A percentile compares a stretch with the other conserved stretches of the same genome.
These are phyloP conservation scores for Zea luxurians DNA, from an alignment of 176 grass and related monocot species.

Conservation along the genomic window DNA sequence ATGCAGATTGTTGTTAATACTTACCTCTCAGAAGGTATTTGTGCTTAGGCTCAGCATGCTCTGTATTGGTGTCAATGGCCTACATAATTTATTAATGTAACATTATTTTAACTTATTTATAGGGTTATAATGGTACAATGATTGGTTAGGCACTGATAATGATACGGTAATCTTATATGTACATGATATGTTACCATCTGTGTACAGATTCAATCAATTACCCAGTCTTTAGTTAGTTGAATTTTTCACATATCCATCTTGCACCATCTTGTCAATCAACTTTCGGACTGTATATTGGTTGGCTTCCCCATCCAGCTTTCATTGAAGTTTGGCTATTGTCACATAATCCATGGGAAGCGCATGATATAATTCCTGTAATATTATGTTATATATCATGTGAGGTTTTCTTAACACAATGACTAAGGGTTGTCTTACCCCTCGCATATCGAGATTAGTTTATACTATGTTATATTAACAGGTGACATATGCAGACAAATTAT, in stretches of 20 bases:
- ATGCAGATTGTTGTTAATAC: background rate
- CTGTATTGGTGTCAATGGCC: slow-evolving; percentile 55
- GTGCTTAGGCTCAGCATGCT: slow-evolving; percentile 49
- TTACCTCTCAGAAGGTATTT: slow-evolving; percentile 46
- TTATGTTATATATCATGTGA: too few species aligned
- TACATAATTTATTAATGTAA: slow-evolving; percentile 38
- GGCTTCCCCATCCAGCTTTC: slow-evolving; percentile 75
- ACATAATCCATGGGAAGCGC: slow-evolving; percentile 93
- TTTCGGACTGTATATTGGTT: slow-evolving; percentile 70
- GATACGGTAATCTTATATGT: too few species aligned
- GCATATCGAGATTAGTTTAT: too few species aligned
- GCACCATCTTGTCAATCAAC: slow-evolving; percentile 93
- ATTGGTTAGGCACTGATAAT: too few species aligned
- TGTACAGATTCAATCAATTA: slow-evolving; percentile 53
- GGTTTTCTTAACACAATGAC: too few species aligned
- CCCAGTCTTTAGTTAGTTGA: slow-evolving; percentile 79
- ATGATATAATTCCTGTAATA: too few species aligned
- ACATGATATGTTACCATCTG: too few species aligned
- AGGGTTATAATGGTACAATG: too few species aligned
- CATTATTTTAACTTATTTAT: slow-evolving; percentile 1
- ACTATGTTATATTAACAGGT: too few species aligned
- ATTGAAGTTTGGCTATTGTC: slow-evolving; percentile 81
- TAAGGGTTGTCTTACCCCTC: too few species aligned
- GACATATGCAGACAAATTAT: too few species aligned
- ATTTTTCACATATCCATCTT: slow-evolving; percentile 86